Evolutionary conservation across 2,329 filamentous ascomycete species (phyloP), one percentile per base, ranked within the genome.

Genomic region (Fulvia fulva): DNA sequence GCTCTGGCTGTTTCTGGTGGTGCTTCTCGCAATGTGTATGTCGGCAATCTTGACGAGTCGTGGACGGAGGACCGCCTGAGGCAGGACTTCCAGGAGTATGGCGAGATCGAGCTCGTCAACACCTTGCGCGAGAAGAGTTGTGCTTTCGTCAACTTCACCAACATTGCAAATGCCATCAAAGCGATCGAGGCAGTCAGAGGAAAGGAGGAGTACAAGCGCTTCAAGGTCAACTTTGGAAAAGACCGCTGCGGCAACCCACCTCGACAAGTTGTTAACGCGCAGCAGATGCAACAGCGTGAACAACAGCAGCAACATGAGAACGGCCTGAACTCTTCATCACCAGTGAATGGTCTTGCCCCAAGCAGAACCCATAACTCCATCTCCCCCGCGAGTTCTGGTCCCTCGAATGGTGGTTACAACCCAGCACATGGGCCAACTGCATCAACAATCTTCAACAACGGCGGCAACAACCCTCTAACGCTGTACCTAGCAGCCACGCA

Each of bases 221-320:
- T 99, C 86, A 99, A 99, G 83, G 93, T 99, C 74, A 99, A 99
- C 80, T 99, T 99, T 73, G 94, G 94, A 76, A 99, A 99, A 80
- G 94, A 99, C 73, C 87, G 94, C 57, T 99, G 94, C 70, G 94
- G 94, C 66, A 99, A 99, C 77, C 89, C 94, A 53, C 94, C 94
- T 46, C 87, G 94, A 60, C 94, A 97, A 78, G 83, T 90, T 65
- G 85, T 87, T 73, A 83, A 71, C 62, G 65, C 81, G 64, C 78
- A 79, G 61, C 74, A 78, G 53, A 79, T 81, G 65, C 79, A 88
- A 65, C 79, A 82, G 54, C 83, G 88, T 70, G 87, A 87, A 58
- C 88, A 90, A 54, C 84, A 77, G 78, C 67, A 83, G 78, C 78
- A 87, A 66, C 78, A 81, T 19, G 66, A 78, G 19, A 83, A 85